Evolutionary conservation across 202 grass and related monocot species (phyloP).

Genomic region (Hordeum pubiflorum): DNA sequence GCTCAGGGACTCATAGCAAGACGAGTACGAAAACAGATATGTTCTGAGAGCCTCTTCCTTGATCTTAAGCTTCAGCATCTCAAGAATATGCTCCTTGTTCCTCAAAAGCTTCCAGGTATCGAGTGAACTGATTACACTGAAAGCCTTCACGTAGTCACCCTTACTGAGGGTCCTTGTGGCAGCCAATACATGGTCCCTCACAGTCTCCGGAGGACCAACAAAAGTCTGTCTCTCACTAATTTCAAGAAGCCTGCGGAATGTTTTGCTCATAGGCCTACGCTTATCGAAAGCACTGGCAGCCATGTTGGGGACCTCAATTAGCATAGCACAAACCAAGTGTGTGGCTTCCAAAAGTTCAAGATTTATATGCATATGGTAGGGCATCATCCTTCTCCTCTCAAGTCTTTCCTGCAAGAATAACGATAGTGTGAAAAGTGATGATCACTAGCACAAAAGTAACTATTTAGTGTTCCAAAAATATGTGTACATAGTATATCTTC

Average conservation of each 20-base stretch:
- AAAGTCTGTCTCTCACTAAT: conserved; percentile 41
- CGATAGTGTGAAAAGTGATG: not conserved
- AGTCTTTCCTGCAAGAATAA: conserved; percentile 44
- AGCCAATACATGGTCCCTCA: conserved; percentile 49
- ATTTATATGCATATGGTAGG: conserved; percentile 84
- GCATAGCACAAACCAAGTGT: conserved; percentile 59
- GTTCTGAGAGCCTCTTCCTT: conserved; percentile 58
- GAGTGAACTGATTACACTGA: conserved; percentile 42
- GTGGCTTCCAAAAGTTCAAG: conserved; percentile 55
- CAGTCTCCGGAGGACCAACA: conserved; percentile 53
- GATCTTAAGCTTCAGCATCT: conserved; percentile 53
- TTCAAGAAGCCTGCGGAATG: conserved; percentile 54
- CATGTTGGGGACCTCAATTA: conserved; percentile 64
- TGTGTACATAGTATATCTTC: not conserved
- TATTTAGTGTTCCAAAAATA: not conserved
- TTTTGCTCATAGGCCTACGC: conserved; percentile 42
- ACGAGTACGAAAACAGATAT: conserved; percentile 43
- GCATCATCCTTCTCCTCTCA: conserved; percentile 61
- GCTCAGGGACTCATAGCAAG: conserved; percentile 46
- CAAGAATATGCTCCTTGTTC: conserved; percentile 46
- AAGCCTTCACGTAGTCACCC: conserved; percentile 48
- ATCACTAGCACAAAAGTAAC: not conserved
- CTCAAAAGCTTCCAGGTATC: conserved; percentile 60
- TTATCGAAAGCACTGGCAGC: conserved; percentile 28
- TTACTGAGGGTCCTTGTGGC: conserved; percentile 40